Evolutionary conservation across 805 yeast genomes (phyloP).

Genomic region (Priceomyces fermenticarens): DNA sequence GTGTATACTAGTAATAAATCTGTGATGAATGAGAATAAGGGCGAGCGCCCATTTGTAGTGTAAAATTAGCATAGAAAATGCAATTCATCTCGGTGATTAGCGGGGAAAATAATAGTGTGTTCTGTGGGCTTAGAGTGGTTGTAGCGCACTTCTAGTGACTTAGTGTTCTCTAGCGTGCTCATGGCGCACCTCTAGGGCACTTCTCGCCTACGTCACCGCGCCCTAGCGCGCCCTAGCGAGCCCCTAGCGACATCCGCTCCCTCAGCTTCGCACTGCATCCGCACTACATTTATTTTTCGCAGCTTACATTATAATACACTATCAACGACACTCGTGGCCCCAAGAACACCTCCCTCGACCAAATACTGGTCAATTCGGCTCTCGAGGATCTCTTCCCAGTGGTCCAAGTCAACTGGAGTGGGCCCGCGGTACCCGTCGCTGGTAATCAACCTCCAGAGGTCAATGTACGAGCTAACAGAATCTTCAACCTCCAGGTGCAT

Average conservation of each 20-base stretch:
- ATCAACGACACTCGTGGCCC: conserved; percentile 9
- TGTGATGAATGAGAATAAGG: too few relatives aligned
- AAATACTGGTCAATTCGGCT: conserved; percentile 17
- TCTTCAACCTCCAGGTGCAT: conserved; percentile 54
- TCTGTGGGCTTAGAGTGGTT: too few relatives aligned
- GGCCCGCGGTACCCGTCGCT: conserved; percentile 22
- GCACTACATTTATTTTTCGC: conserved; percentile 14
- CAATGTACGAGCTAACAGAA: conserved; percentile 48
- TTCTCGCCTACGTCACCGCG: too few relatives aligned
- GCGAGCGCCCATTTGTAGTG: too few relatives aligned
- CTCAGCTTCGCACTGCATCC: conserved; percentile 1
- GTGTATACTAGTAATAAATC: conserved; percentile 3
- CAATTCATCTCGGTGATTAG: too few relatives aligned
- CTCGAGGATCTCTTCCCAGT: conserved; percentile 20
- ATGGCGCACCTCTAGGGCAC: too few relatives aligned
- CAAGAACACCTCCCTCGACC: conserved; percentile 19
- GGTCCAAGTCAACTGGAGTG: conserved; percentile 20
- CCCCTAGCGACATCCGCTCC: too few relatives aligned
- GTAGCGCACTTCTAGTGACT: too few relatives aligned
- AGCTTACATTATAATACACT: conserved; percentile 24
- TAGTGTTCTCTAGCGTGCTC: too few relatives aligned
- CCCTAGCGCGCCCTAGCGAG: too few relatives aligned
- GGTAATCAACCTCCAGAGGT: conserved; percentile 46
- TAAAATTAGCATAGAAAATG: too few relatives aligned
- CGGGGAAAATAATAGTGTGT: too few relatives aligned